A percentile compares a stretch with the other conserved stretches of the same genome.
These are phyloP conservation scores for Metarhizium album DNA, from an alignment of 2,329 filamentous ascomycete genomes.

Conservation along the genomic window DNA sequence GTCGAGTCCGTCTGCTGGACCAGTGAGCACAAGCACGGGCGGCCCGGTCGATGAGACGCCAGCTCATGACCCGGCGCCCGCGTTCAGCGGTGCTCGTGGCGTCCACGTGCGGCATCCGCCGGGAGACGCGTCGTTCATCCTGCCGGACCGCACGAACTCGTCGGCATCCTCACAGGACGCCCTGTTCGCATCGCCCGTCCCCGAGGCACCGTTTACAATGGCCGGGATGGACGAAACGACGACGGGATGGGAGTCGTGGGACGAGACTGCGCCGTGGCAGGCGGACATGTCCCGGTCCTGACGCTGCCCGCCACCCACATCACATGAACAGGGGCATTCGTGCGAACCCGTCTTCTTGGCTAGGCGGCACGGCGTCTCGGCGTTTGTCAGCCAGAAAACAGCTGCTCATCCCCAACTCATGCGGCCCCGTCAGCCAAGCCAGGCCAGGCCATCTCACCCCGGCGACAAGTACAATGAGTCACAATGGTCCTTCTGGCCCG, in stretches of 20 bases:
- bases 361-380: too few relatives aligned
- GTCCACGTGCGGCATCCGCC: not conserved
- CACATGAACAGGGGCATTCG: too few relatives aligned
- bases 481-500: not conserved
- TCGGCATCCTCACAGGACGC: constrained; percentile 23
- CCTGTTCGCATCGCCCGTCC: constrained; percentile 18
- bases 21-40: not conserved
- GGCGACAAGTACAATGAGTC: not conserved
- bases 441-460: not conserved
- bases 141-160: constrained; percentile 23
- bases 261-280: constrained; percentile 11
- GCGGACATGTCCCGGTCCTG: not conserved
- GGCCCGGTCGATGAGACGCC: not conserved
- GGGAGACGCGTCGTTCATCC: constrained; percentile 5
- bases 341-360: too few relatives aligned
- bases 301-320: too few relatives aligned
- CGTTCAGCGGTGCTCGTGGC: not conserved
- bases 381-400: too few relatives aligned
- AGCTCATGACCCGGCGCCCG: not conserved
- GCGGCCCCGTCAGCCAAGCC: not conserved
- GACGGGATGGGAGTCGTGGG: constrained; percentile 12
- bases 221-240: not conserved
- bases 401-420: too few relatives aligned
- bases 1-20: constrained; percentile 9
- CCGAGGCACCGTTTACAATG: constrained; percentile 11